A percentile compares a stretch with the other conserved stretches of the same genome.
Conservation (phyloP, 129 eudicot genomes). For the Apium graveolens region DNA sequence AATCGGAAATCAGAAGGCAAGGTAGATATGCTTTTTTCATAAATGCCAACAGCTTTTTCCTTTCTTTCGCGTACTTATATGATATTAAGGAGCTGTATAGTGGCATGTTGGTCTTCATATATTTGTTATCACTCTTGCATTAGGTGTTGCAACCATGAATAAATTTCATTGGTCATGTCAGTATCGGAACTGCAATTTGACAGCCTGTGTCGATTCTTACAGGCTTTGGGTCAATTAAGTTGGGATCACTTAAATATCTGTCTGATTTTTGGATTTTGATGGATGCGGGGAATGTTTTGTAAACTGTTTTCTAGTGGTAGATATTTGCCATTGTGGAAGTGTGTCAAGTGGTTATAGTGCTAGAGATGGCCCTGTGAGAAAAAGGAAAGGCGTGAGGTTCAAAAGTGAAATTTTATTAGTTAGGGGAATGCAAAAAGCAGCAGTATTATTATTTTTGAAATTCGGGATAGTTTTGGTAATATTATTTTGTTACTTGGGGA, state of each 20-base stretch:
- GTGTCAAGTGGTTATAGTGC: not conserved
- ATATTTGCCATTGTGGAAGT: conserved; percentile 1
- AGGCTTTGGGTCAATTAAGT: not conserved
- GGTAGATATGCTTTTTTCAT: conserved; percentile 21
- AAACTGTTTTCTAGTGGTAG: conserved; percentile 8
- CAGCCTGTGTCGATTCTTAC: not conserved
- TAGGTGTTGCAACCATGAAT: not conserved
- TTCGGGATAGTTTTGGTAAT: not conserved
- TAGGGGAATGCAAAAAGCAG: not conserved
- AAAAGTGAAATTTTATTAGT: not conserved
- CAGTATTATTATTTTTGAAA: not conserved
- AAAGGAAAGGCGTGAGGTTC: conserved; percentile 3
- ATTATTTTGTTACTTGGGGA: no score
- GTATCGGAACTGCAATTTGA: not conserved
- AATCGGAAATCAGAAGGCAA: conserved; percentile 22
- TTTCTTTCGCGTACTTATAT: not conserved
- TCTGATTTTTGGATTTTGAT: not conserved
- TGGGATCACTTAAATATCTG: not conserved
- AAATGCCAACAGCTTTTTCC: not conserved
- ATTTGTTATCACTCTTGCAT: not conserved
- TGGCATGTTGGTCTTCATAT: conserved; percentile 5
- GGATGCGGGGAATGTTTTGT: conserved; percentile 1
- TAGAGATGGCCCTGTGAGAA: not conserved
- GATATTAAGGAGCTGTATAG: conserved; percentile 15
- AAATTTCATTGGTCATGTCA: not conserved